These are phyloP conservation scores for Trichoderma sp. DNA, from an alignment of 2,329 filamentous ascomycete genomes.

Conservation along the genomic window DNA sequence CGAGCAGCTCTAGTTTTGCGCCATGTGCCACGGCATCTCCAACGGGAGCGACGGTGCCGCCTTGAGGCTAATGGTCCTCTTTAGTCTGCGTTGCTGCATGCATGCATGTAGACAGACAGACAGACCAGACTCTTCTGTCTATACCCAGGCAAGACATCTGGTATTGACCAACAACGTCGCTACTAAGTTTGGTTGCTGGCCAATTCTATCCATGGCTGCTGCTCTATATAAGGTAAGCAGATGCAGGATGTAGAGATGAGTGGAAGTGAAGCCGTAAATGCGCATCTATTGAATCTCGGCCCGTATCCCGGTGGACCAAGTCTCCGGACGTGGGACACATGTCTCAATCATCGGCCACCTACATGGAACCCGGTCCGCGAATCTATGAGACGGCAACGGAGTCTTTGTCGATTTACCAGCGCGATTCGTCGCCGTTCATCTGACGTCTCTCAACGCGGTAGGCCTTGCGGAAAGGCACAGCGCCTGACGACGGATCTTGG, in stretches of 20 bases:
- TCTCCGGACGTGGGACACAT: slow-evolving; percentile 19
- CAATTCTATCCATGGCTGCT: background rate
- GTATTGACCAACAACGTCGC: background rate
- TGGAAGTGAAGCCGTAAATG: background rate
- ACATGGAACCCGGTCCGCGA: slow-evolving; percentile 11
- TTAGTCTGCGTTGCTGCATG: background rate
- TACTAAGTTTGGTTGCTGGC: background rate
- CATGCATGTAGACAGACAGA: background rate
- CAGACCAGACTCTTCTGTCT: background rate
- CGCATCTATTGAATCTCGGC: background rate
- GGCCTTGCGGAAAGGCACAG: slow-evolving; percentile 5
- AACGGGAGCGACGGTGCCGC: background rate
- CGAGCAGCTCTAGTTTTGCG: background rate
- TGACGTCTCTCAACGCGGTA: background rate
- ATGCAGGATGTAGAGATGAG: background rate
- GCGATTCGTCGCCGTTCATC: background rate
- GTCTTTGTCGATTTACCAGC: background rate
- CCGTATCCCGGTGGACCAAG: slow-evolving; percentile 9
- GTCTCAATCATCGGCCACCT: slow-evolving; percentile 19
- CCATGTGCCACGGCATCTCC: background rate
- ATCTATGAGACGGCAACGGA: background rate
- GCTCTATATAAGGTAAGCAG: background rate
- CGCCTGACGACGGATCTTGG: slow-evolving; percentile 6
- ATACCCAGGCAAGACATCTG: background rate
- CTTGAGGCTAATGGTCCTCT: background rate